These are phyloP conservation scores for Pulicaria dysenterica DNA, from an alignment of 129 eudicot genomes.

Conservation along the genomic window DNA sequence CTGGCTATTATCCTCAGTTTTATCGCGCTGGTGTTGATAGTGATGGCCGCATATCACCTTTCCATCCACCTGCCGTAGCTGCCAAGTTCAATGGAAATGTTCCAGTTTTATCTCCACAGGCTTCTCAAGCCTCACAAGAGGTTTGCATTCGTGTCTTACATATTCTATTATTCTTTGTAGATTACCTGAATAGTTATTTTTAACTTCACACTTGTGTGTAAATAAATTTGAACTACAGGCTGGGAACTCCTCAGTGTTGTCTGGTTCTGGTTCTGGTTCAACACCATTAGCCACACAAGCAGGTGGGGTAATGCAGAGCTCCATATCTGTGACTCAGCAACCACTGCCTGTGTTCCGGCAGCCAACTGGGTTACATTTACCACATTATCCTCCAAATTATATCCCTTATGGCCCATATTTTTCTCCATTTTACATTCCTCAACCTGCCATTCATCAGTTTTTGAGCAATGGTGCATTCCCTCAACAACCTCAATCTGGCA, in stretches of 20 bases:
- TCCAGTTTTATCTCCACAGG: conserved; percentile 52
- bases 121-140: conserved; percentile 79
- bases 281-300: conserved; percentile 69
- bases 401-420: conserved; percentile 72
- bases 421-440: conserved; percentile 72
- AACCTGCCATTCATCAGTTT: conserved; percentile 77
- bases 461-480: conserved; percentile 75
- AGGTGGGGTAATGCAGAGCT: conserved; percentile 72
- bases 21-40: conserved; percentile 62
- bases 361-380: conserved; percentile 76
- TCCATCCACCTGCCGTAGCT: conserved; percentile 35
- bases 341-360: conserved; percentile 77
- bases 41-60: conserved; percentile 77
- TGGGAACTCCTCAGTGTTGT: conserved; percentile 50
- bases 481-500: conserved; percentile 75
- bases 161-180: background rate
- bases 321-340: conserved; percentile 73
- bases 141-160: conserved; percentile 41
- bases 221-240: conserved; percentile 47
- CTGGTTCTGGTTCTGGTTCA: conserved; percentile 62
- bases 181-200: background rate
- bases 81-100: conserved; percentile 66
- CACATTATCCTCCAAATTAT: conserved; percentile 79
- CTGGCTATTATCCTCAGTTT: conserved; percentile 73
- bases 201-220: background rate